phyloP scores from a whole-genome alignment of 1,284 basidiomycete species.

The Psilocybe mexicana region DNA sequence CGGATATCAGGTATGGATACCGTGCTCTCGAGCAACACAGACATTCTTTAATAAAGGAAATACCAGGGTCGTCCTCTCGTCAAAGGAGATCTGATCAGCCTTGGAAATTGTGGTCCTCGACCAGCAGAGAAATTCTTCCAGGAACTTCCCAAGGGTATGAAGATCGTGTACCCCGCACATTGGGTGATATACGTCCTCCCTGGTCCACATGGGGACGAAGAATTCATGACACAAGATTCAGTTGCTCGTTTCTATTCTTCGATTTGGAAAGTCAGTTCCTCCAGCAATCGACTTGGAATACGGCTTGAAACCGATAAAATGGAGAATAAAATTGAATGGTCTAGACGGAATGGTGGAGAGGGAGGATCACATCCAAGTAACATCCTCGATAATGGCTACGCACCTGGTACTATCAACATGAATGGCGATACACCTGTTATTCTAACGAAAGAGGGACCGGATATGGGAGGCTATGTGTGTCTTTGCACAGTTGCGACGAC shows the following conservation, averaged over 20 bases:
- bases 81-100: slow-evolving; percentile 44
- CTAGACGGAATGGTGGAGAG: slow-evolving; percentile 62
- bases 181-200: slow-evolving; percentile 59
- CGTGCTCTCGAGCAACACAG: neutral
- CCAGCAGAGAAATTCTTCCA: slow-evolving; percentile 8
- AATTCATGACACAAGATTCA: slow-evolving; percentile 53
- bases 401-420: slow-evolving; percentile 58
- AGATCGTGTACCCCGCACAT: slow-evolving; percentile 47
- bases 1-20: slow-evolving; percentile 49
- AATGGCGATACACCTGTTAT: slow-evolving; percentile 78
- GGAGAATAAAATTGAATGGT: slow-evolving; percentile 53
- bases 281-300: slow-evolving; percentile 65
- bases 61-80: slow-evolving; percentile 55
- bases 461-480: slow-evolving; percentile 66
- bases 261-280: slow-evolving; percentile 52
- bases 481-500: slow-evolving; percentile 52
- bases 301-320: slow-evolving; percentile 40
- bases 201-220: slow-evolving; percentile 65
- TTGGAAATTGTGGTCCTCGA: slow-evolving; percentile 36
- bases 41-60: slow-evolving; percentile 3
- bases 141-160: slow-evolving; percentile 27
- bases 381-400: slow-evolving; percentile 70
- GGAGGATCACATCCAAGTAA: slow-evolving; percentile 76
- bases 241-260: slow-evolving; percentile 49
- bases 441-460: slow-evolving; percentile 61